Percentiles rank a stretch among this genome's conserved stretches.
Evolutionary conservation across 805 yeast species (phyloP).

Genomic region (Scheffersomyces amazonensis): DNA sequence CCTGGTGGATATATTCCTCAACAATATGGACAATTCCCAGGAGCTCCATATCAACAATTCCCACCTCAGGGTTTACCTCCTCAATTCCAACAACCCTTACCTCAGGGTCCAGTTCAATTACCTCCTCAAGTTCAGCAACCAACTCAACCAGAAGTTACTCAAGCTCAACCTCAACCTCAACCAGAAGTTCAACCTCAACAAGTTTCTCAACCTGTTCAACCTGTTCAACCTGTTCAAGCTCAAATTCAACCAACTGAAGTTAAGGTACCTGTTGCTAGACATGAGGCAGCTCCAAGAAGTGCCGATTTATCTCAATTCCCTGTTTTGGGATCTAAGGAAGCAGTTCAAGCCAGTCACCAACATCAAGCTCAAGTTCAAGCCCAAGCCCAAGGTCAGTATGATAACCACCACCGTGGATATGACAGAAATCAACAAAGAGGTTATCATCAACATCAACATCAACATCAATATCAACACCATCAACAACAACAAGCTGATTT

Average conservation of each 20-base stretch:
- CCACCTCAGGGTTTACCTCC: constrained; percentile 14
- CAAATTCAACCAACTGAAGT: constrained; percentile 5
- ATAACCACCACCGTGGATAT: constrained; percentile 7
- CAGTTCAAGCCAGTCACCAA: constrained; percentile 7
- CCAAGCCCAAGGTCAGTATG: constrained; percentile 14
- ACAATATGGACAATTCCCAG: constrained; percentile 31
- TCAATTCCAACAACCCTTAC: constrained; percentile 11
- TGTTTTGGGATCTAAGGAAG: constrained; percentile 46
- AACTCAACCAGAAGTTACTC: constrained; percentile 9
- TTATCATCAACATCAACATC: constrained; percentile 25
- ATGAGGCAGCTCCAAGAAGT: constrained; percentile 1
- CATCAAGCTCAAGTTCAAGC: constrained; percentile 14
- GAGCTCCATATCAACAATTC: constrained; percentile 13
- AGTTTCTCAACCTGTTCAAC: constrained; percentile 9
- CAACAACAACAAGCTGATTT: constrained; percentile 33
- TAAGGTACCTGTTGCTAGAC: background rate
- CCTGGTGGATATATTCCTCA: constrained; percentile 37
- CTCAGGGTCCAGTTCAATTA: constrained; percentile 10
- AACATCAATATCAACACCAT: constrained; percentile 26
- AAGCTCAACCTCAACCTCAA: constrained; percentile 8
- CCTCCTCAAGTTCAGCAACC: constrained; percentile 9
- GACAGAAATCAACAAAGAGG: constrained; percentile 14
- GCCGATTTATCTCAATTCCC: constrained; percentile 51
- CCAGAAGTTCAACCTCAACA: constrained; percentile 8
- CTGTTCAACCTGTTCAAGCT: constrained; percentile 8